Conservation (phyloP, 2,329 filamentous ascomycete genomes). For the Hymenoscyphus linearis region DNA sequence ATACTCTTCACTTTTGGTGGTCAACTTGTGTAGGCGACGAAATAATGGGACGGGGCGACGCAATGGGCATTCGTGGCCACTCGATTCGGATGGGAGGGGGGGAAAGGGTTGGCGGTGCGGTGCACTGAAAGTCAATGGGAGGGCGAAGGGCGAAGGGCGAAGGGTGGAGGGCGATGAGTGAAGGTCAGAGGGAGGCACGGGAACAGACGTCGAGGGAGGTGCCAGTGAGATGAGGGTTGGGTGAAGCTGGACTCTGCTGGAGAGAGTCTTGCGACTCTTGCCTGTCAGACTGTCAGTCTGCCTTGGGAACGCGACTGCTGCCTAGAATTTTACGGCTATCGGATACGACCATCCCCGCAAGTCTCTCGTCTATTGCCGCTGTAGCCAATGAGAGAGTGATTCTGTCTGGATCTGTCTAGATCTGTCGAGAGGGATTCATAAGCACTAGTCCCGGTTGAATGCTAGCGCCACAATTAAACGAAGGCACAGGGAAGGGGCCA, state of each 20-base stretch:
- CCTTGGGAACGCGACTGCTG: conserved; percentile 17
- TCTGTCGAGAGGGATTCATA: neutral
- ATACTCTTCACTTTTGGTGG: neutral
- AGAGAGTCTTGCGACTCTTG: conserved; percentile 13
- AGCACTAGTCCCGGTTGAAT: neutral
- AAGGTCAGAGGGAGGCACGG: neutral
- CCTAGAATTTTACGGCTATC: conserved; percentile 11
- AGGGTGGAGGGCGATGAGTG: neutral
- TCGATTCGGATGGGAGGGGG: conserved; percentile 1
- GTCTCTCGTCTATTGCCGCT: neutral
- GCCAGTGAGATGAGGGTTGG: conserved; percentile 12
- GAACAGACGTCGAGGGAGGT: neutral
- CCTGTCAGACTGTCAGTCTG: conserved; percentile 10
- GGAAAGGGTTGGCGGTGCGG: conserved; percentile 9
- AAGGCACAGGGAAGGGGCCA: neutral
- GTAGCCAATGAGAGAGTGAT: neutral
- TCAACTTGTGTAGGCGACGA: neutral
- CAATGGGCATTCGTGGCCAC: conserved; percentile 16
- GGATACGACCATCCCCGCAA: neutral
- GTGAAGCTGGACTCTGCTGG: too few species aligned
- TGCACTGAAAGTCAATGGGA: conserved; percentile 5
- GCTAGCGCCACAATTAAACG: neutral
- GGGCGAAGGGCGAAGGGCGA: neutral
- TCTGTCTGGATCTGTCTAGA: too few species aligned
- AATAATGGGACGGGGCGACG: conserved; percentile 10